phyloP scores from a whole-genome alignment of 2,329 filamentous ascomycete genomes.

The Verticillium isaacii region DNA sequence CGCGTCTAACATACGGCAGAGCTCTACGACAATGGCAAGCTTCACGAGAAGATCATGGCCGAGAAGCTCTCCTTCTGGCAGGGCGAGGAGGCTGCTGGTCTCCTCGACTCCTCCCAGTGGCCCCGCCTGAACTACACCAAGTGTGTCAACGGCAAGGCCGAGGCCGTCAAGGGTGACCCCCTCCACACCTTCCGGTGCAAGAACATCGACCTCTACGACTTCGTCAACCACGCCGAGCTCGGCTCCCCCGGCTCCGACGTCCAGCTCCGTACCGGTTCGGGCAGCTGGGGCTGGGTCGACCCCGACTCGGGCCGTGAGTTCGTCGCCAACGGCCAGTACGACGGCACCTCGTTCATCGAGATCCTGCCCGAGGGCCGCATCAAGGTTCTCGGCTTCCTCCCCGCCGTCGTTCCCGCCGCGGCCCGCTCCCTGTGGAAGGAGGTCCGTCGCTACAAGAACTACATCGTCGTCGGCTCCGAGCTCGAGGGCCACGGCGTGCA shows the following conservation, averaged over 20 bases:
- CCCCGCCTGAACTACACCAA: constrained; percentile 9
- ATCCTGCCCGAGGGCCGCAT: constrained; percentile 32
- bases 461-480: constrained; percentile 29
- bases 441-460: constrained; percentile 27
- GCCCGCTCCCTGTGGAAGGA: constrained; percentile 23
- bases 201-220: constrained; percentile 44
- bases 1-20: constrained; percentile 2
- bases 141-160: constrained; percentile 10
- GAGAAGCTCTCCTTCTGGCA: constrained; percentile 5
- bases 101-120: constrained; percentile 9
- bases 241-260: constrained; percentile 27
- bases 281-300: constrained; percentile 34
- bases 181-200: constrained; percentile 11
- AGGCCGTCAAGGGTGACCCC: constrained; percentile 10
- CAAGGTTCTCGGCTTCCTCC: constrained; percentile 34
- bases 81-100: constrained; percentile 3
- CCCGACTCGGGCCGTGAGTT: constrained; percentile 24
- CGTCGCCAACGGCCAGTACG: constrained; percentile 16
- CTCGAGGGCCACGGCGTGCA: constrained; percentile 49
- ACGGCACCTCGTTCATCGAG: constrained; percentile 38
- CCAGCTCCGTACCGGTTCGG: constrained; percentile 16
- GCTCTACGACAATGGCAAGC: constrained; percentile 24
- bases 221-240: constrained; percentile 44
- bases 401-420: constrained; percentile 3
- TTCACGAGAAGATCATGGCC: constrained; percentile 18